Percentiles rank a stretch among this genome's conserved stretches.
phyloP scores from a whole-genome alignment of 805 yeast genomes.

The Candida loeiensis region DNA sequence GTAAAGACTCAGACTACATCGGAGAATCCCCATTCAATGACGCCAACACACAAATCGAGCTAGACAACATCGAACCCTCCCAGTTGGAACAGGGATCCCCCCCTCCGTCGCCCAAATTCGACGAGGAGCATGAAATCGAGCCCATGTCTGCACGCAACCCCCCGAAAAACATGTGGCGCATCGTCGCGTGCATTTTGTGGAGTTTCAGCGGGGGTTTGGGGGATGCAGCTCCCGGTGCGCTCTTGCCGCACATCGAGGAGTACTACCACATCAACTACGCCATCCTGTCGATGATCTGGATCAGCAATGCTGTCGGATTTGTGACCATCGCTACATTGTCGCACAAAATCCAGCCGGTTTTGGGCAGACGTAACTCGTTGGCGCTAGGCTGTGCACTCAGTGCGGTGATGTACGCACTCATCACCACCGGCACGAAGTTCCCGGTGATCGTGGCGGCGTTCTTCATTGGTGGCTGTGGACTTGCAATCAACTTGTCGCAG shows the following conservation, averaged over 20 bases:
- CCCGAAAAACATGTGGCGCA: slow-evolving; percentile 40
- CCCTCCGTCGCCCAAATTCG: background rate
- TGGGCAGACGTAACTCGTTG: slow-evolving; percentile 42
- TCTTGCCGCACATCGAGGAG: slow-evolving; percentile 51
- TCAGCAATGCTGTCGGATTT: slow-evolving; percentile 55
- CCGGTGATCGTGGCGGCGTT: slow-evolving; percentile 48
- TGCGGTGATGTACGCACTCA: slow-evolving; percentile 41
- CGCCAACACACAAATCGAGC: background rate
- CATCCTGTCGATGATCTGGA: slow-evolving; percentile 56
- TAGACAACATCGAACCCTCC: background rate
- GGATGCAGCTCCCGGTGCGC: slow-evolving; percentile 60
- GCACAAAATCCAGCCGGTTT: slow-evolving; percentile 37
- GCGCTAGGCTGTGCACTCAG: slow-evolving; percentile 36
- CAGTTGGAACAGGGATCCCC: slow-evolving; percentile 2
- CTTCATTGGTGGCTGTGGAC: slow-evolving; percentile 57
- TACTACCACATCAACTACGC: slow-evolving; percentile 48
- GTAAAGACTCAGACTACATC: background rate
- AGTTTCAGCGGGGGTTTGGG: slow-evolving; percentile 40
- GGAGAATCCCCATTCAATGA: background rate
- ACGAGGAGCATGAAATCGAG: background rate
- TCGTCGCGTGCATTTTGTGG: slow-evolving; percentile 41
- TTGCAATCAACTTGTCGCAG: slow-evolving; percentile 48
- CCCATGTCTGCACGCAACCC: slow-evolving; percentile 42
- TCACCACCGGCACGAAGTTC: slow-evolving; percentile 47
- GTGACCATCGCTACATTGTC: slow-evolving; percentile 48